Evolutionary conservation across 139 green algal genomes (phyloP).

Genomic region (Closterium sp.): DNA sequence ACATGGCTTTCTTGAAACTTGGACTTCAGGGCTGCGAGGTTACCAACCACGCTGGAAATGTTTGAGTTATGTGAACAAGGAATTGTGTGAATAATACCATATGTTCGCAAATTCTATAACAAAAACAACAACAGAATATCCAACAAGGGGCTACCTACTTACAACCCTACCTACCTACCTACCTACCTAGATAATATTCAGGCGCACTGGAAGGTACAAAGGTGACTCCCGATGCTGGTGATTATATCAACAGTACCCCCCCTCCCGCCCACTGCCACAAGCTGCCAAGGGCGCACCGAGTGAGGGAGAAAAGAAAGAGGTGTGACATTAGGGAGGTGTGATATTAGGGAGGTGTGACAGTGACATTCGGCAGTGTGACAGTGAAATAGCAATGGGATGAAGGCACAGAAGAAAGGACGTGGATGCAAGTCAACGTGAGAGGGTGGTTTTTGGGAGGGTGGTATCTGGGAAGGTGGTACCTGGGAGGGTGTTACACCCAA

Average conservation of each 20-base stretch:
- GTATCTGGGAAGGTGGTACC: neutral
- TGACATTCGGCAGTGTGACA: neutral
- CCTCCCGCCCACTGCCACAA: neutral
- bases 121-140: neutral
- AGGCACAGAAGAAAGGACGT: neutral
- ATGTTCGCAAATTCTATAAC: too few relatives aligned
- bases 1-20: too few relatives aligned
- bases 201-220: neutral
- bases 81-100: too few relatives aligned
- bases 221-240: neutral
- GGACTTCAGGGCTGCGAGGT: too few relatives aligned
- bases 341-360: neutral
- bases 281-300: neutral
- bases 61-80: too few relatives aligned
- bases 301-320: neutral
- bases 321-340: neutral
- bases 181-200: too few relatives aligned
- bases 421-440: too few relatives aligned
- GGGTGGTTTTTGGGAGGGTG: neutral
- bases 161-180: too few relatives aligned
- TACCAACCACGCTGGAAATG: too few relatives aligned
- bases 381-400: neutral
- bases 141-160: neutral
- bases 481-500: too few relatives aligned
- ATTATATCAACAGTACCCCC: neutral